Evolutionary conservation across 2,329 filamentous ascomycete genomes (phyloP).

Genomic region (Fusarium sp.): DNA sequence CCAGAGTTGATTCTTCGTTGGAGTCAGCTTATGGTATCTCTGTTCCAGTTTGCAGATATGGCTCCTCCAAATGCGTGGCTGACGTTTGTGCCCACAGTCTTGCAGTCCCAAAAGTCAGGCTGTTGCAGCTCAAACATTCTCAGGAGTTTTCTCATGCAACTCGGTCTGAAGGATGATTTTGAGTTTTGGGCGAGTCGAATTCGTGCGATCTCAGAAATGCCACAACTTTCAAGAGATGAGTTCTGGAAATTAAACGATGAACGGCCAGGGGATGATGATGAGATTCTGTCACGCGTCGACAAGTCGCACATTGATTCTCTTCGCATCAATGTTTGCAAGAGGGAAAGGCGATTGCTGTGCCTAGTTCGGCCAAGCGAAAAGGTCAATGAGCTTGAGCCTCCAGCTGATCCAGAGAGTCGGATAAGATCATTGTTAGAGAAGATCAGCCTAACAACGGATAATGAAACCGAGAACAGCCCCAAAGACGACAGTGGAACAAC

Average conservation of each 20-base stretch:
- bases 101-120: neutral
- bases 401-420: neutral
- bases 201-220: neutral
- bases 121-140: conserved; percentile 12
- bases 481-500: neutral
- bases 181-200: conserved; percentile 19
- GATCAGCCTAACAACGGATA: neutral
- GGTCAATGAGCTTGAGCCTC: neutral
- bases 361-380: neutral
- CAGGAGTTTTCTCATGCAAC: conserved; percentile 14
- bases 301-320: neutral
- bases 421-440: neutral
- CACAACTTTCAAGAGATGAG: neutral
- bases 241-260: too few relatives aligned
- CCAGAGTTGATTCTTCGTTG: conserved; percentile 32
- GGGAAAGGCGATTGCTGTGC: conserved; percentile 1
- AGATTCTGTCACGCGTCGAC: neutral
- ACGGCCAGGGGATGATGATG: neutral
- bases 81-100: conserved; percentile 2
- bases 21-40: conserved; percentile 29
- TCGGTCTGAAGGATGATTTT: conserved; percentile 21
- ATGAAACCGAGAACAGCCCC: neutral
- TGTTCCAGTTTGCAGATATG: conserved; percentile 35
- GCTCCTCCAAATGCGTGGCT: conserved; percentile 23
- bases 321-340: conserved; percentile 8